Conservation (phyloP, 2,329 filamentous ascomycete genomes). For the Ceratocystis harringtonii region DNA sequence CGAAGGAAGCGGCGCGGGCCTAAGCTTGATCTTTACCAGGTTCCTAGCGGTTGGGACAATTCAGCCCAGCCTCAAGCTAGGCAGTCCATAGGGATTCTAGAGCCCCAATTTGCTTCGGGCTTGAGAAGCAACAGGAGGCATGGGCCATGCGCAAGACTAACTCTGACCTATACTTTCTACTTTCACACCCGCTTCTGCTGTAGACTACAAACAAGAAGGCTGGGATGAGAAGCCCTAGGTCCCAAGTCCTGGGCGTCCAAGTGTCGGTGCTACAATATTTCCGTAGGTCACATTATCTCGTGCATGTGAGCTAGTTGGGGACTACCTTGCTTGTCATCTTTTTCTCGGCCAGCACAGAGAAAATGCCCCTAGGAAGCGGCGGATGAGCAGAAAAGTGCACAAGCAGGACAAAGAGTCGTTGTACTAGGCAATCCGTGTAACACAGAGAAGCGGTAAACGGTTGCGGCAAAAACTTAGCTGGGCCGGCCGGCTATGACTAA, state of each 20-base stretch:
- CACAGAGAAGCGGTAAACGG: neutral
- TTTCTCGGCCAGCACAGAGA: neutral
- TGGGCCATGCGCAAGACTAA: neutral
- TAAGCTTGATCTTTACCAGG: neutral
- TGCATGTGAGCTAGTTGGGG: neutral
- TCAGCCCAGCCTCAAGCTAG: neutral
- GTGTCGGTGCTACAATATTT: neutral
- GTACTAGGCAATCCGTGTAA: neutral
- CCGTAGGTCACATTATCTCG: neutral
- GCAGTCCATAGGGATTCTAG: neutral
- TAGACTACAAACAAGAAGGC: neutral
- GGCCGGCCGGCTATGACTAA: neutral
- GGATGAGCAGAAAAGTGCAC: neutral
- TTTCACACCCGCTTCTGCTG: neutral
- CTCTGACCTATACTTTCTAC: neutral
- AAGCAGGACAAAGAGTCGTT: neutral
- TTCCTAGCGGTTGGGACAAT: neutral
- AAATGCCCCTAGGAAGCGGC: neutral
- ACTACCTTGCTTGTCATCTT: neutral
- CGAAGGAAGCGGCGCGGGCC: slow-evolving; percentile 3
- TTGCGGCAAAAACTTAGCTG: neutral
- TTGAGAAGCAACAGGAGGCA: neutral
- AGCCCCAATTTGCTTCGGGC: neutral
- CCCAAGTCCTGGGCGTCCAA: neutral
- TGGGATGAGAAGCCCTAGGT: neutral